Base-by-base conservation (phyloP, 352 stramenopile species). In the Phytophthora multivora region DNA sequence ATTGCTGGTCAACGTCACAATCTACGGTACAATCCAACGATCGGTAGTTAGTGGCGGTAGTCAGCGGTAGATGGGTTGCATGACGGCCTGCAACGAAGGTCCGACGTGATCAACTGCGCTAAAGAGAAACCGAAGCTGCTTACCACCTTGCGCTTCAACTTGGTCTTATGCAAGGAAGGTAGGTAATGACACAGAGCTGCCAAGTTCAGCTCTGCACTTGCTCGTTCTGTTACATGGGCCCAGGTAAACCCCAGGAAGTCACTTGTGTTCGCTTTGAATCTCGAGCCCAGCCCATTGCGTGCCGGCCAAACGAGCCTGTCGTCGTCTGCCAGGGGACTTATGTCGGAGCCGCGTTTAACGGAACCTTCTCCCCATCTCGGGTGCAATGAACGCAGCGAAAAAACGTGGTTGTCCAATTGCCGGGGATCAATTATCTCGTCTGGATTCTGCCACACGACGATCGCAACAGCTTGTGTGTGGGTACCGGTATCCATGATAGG, bases 321-420 rank as follows among this genome's bases (percentile, higher is more conserved):
- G 36, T 46, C 23, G 36, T 46, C 33, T 54, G 31, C 15, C 53
- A 62, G 43, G 4, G 23, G 28, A 18, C 31, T 51, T 38, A 39
- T n/a, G 9, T 16, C 2, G 2, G n/a, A 39, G 19, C 11, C 30
- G 26, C 23, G n/a, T 11, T 42, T 30, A 42, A 50, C 59, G 40
- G 50, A 19, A 51, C 36, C 51, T 61, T 55, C 33, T 61, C 59
- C 45, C 43, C 52, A 67, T 67, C 59, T 40, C 15, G 33, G 5
- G 45, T 11, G 25, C 33, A 42, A 38, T 54, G 45, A 33, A 48
- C 33, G 19, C 42, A 16, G 35, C 41, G 48, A 55, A 60, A 69
- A 51, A 70, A 67, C 26, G 13, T 43, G 30, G 62, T 62, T 54
- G 48, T 62, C 2, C 18, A 26, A 51, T 69, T 58, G 61, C 46